phyloP scores from a whole-genome alignment of 169 alveolate species.

The Perkinsus olseni region DNA sequence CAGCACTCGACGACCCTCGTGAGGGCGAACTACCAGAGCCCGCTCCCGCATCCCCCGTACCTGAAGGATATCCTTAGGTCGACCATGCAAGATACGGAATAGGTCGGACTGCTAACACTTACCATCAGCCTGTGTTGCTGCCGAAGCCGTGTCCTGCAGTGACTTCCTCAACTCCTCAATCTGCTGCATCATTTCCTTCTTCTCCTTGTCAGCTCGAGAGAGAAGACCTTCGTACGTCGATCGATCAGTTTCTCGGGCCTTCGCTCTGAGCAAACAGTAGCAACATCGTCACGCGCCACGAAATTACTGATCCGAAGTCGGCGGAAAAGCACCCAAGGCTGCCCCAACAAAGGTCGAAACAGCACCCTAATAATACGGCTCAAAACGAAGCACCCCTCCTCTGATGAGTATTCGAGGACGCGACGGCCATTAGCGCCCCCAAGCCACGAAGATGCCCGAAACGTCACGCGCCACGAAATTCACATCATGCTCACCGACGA shows the following conservation, averaged over 20 bases:
- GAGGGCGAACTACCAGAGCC: not conserved
- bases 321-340: no score
- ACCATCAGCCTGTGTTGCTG: not conserved
- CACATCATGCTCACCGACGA: not conserved
- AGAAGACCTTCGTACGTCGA: not conserved
- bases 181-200: not conserved
- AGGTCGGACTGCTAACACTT: not conserved
- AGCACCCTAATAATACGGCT: no score
- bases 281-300: not conserved
- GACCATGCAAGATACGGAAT: not conserved
- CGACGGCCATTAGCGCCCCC: no score
- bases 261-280: not conserved
- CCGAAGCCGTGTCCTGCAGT: not conserved
- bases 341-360: no score
- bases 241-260: not conserved
- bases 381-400: no score
- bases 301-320: no score
- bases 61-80: not conserved
- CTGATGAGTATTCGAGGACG: no score
- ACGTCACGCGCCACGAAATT: no score
- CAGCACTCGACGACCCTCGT: not conserved
- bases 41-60: not conserved
- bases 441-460: no score
- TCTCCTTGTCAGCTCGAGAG: not conserved
- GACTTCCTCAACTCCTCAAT: not conserved